phyloP scores from a whole-genome alignment of 2,329 filamentous ascomycete genomes.

The Pseudogymnoascus sp. region DNA sequence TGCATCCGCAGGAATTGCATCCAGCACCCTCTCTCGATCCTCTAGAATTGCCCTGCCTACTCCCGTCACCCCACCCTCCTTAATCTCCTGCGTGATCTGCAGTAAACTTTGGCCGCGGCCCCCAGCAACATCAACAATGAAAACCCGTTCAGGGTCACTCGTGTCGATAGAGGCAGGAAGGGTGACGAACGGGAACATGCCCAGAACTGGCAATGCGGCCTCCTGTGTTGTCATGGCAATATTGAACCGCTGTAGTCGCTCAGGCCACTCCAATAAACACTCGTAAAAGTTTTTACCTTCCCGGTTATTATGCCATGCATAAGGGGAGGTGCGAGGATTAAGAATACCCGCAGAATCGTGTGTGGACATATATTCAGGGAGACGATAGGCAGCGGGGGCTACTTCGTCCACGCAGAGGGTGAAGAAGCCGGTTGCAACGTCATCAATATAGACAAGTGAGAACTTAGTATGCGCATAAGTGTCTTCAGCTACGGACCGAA shows the following conservation, averaged over 20 bases:
- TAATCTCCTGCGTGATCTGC: neutral
- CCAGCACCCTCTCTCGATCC: neutral
- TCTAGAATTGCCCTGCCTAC: neutral
- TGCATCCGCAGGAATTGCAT: neutral
- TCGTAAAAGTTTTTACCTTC: conserved; percentile 23
- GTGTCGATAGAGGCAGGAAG: conserved; percentile 9
- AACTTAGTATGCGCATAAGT: conserved; percentile 25
- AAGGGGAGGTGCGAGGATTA: conserved; percentile 16
- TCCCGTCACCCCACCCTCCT: neutral
- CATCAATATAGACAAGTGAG: conserved; percentile 25
- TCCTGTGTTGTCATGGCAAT: conserved; percentile 16
- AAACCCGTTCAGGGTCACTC: conserved; percentile 8
- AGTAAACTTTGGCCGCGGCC: neutral
- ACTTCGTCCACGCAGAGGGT: conserved; percentile 23
- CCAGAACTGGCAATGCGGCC: neutral
- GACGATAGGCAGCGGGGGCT: conserved; percentile 17
- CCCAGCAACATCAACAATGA: conserved; percentile 5
- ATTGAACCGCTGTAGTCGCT: conserved; percentile 22
- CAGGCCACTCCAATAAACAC: conserved; percentile 20
- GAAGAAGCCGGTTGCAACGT: conserved; percentile 23
- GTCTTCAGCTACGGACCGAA: conserved; percentile 23
- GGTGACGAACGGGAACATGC: neutral
- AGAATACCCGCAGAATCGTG: conserved; percentile 16
- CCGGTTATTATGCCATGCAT: conserved; percentile 18
- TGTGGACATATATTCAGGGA: conserved; percentile 22